Conservation (phyloP, 2,329 filamentous ascomycete genomes). For the Aspergillus fructus region DNA sequence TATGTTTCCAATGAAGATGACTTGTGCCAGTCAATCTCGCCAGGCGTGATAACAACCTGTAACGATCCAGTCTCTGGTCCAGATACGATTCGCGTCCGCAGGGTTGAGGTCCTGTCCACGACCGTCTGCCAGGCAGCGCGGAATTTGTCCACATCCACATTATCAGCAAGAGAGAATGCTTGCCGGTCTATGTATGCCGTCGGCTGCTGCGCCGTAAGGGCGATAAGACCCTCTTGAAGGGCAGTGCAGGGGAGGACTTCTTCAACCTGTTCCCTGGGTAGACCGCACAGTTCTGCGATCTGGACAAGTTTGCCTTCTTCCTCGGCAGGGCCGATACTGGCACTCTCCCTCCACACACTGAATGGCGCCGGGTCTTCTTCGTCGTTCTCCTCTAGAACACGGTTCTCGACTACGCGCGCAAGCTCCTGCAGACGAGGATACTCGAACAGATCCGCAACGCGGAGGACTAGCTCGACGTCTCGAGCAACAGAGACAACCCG, state of each 20-base stretch:
- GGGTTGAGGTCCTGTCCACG: background rate
- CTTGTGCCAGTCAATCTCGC: background rate
- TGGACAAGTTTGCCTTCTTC: background rate
- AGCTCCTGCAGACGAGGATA: background rate
- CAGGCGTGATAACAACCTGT: background rate
- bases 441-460: background rate
- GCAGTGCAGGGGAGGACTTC: background rate
- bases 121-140: background rate
- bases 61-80: background rate
- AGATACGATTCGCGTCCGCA: background rate
- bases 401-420: background rate
- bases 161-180: background rate
- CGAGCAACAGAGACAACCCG: background rate
- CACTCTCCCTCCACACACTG: background rate
- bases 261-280: background rate
- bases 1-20: background rate
- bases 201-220: background rate
- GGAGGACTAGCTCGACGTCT: background rate
- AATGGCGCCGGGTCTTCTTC: background rate
- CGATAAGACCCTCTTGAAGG: background rate
- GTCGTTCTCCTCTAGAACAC: background rate
- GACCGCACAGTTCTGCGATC: background rate
- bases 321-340: background rate
- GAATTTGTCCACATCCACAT: background rate
- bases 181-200: background rate